A percentile compares a stretch with the other conserved stretches of the same genome.
These are phyloP conservation scores for Lepidopterella palustris DNA, from an alignment of 495 filamentous ascomycete genomes.

Conservation along the genomic window DNA sequence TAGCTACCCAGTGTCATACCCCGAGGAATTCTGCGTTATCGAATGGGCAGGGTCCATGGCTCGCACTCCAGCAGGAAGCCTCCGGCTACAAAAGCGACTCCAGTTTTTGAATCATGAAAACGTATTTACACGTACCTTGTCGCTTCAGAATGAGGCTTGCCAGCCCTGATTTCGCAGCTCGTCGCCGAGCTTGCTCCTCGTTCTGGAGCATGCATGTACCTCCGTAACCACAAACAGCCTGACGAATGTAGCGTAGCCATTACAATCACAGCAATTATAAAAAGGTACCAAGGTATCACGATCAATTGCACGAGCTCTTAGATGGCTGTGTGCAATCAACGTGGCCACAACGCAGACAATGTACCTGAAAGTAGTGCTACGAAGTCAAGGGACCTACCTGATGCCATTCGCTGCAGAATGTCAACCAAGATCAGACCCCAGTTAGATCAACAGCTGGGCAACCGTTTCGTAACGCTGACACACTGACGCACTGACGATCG, in stretches of 20 bases:
- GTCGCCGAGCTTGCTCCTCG: background rate
- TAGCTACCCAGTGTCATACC: background rate
- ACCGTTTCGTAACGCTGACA: background rate
- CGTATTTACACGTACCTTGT: background rate
- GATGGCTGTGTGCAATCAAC: background rate
- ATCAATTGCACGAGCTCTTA: background rate
- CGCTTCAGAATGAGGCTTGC: background rate
- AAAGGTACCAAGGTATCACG: background rate
- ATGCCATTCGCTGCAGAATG: background rate
- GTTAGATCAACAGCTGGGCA: slow-evolving; percentile 8
- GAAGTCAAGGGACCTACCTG: background rate
- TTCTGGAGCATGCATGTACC: background rate
- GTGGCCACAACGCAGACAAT: background rate
- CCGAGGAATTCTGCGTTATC: background rate
- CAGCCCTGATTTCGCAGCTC: background rate
- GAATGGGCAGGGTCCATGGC: background rate
- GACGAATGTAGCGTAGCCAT: background rate
- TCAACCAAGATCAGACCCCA: background rate
- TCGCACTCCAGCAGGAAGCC: background rate
- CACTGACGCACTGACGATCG: background rate
- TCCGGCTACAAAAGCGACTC: background rate
- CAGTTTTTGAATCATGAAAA: background rate
- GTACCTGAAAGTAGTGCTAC: slow-evolving; percentile 5
- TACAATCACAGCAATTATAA: background rate
- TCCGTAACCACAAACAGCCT: background rate